These are phyloP conservation scores for Stipa capillata DNA, from an alignment of 176 grass and related monocot species.

Conservation along the genomic window DNA sequence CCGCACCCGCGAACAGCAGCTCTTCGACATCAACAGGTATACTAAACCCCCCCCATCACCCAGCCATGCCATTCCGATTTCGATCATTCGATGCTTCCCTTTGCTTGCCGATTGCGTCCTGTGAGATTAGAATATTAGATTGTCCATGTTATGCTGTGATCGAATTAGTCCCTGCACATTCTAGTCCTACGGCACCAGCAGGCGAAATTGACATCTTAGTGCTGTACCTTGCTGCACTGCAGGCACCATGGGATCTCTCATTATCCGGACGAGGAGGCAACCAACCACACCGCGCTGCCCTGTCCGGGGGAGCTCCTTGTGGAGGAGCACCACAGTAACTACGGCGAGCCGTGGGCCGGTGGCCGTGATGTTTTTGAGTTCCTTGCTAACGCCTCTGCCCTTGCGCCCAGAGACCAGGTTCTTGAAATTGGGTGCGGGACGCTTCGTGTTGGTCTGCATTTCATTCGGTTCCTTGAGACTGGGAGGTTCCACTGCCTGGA, in stretches of 20 bases:
- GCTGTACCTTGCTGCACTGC: neutral
- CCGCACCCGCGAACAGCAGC: conserved; percentile 72
- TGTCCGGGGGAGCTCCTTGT: conserved; percentile 78
- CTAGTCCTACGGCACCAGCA: neutral
- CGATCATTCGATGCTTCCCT: neutral
- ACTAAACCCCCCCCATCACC: neutral
- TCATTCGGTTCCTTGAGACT: conserved; percentile 73
- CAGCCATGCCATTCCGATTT: neutral
- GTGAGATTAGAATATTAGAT: neutral
- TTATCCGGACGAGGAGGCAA: conserved; percentile 37
- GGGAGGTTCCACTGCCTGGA: conserved; percentile 87
- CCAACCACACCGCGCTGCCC: conserved; percentile 66
- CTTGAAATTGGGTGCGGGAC: conserved; percentile 91
- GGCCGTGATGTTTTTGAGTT: conserved; percentile 88
- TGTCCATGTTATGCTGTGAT: neutral
- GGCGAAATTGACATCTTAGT: conserved; percentile 1
- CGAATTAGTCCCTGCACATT: neutral
- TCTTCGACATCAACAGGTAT: conserved; percentile 76
- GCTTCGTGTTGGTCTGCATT: conserved; percentile 84
- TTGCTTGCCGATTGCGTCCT: neutral
- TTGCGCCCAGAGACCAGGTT: conserved; percentile 47
- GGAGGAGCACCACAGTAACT: conserved; percentile 98
- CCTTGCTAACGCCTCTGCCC: conserved; percentile 45
- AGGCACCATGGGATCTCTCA: conserved; percentile 91
- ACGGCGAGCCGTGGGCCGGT: conserved; percentile 84